Evolutionary conservation across 345 rosid genomes (phyloP), one percentile per base, ranked within the genome.

Genomic region (Turritis glabra): DNA sequence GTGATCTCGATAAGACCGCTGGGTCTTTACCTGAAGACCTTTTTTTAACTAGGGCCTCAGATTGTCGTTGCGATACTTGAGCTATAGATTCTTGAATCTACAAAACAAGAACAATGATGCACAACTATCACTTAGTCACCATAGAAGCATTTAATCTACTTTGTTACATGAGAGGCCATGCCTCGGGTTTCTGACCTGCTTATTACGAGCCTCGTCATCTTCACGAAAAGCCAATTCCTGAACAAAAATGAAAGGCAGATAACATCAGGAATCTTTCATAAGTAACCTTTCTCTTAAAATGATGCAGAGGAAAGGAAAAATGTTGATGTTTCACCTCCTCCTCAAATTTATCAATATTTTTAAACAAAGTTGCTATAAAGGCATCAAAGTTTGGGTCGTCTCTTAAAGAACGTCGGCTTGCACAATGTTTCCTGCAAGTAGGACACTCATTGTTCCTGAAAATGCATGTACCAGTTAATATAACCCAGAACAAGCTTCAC

Each of bases 371-470:
- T 68, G 95, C 85, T 76, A 94, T 91, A 23, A 94, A 79, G 58
- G 97, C 88, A 84, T 94, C 98, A 73, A 88, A 94, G 60, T 83
- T 88, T 27, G 96, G 97, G 78, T 94, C 98, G 23, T 91, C 97
- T 87, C 98, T 86, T 78, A 91, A 76, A 75, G 98, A 91, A 23
- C 98, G 98, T 21, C 97, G 87, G 75, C 97, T 94, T 60, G 98
- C 95, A 82, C 95, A 90, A 80, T 94, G 98, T 33, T 95, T 91
- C 81, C 98, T 95, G 76, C 97, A 94, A 73, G 98, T 91, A 79
- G 98, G 98, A 74, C 98, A 94, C 80, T 94, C 98, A 57, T 90
- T 91, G 74, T 94, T 94, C 86, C 98, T 94, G 85, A 77, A 85
- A 77, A 66, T 72, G 5, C 46, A 32, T n/a, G 15, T 13, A 17